Conservation (phyloP, 176 grass and related monocot species). For the Carex myosuroides region DNA sequence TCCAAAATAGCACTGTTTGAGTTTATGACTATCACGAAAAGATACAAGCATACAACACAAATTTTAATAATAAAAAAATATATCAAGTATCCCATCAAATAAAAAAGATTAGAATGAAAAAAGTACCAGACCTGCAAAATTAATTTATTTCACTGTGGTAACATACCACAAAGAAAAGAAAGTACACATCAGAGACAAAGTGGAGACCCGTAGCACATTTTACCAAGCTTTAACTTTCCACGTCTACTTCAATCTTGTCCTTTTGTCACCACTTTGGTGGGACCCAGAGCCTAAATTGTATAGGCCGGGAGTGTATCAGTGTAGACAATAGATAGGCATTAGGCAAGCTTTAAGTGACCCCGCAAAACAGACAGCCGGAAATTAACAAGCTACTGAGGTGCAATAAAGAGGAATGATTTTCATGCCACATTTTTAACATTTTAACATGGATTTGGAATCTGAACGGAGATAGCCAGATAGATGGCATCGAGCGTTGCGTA, state of each 20-base stretch:
- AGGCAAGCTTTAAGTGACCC: background rate
- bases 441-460: background rate
- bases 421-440: constrained; percentile 3
- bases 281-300: background rate
- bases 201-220: background rate
- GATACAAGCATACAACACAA: too few relatives aligned
- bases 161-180: background rate
- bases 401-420: constrained; percentile 18
- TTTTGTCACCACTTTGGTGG: background rate
- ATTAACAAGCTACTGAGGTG: background rate
- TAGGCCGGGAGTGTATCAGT: background rate
- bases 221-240: background rate
- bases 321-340: background rate
- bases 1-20: too few relatives aligned
- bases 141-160: too few relatives aligned
- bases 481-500: background rate
- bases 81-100: too few relatives aligned
- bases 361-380: background rate
- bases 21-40: too few relatives aligned
- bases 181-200: background rate
- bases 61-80: too few relatives aligned
- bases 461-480: background rate
- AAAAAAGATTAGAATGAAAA: too few relatives aligned
- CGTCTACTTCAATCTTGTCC: background rate
- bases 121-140: too few relatives aligned